Evolutionary conservation across 116 monocot species (phyloP).

Genomic region (Posidonia oceanica): DNA sequence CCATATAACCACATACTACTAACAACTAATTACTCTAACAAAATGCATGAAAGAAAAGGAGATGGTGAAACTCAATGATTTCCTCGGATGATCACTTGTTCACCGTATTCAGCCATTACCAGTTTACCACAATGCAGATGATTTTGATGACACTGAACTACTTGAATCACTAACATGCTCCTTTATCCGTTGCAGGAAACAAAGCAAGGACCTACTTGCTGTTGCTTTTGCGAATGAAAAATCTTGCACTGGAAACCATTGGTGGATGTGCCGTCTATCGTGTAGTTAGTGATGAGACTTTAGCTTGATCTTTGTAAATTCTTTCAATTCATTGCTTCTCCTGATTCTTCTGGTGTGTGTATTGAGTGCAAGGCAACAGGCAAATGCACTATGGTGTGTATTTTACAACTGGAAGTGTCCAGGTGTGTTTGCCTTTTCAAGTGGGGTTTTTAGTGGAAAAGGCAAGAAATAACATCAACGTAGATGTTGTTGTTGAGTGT

Average conservation of each 20-base stretch:
- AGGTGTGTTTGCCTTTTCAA: no score
- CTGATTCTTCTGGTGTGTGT: no score
- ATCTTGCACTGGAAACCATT: background rate
- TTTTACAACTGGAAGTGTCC: no score
- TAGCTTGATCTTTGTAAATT: background rate
- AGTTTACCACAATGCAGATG: background rate
- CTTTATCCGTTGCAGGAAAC: constrained; percentile 6
- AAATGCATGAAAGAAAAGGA: no score
- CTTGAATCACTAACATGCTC: background rate
- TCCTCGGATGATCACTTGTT: background rate
- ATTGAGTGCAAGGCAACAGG: no score
- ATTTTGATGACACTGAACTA: background rate
- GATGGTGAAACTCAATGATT: background rate
- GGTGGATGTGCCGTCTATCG: constrained; percentile 6
- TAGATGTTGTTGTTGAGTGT: no score
- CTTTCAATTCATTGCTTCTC: background rate
- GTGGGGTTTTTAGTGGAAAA: no score
- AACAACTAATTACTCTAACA: no score
- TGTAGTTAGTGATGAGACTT: background rate
- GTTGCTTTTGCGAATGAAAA: constrained; percentile 10
- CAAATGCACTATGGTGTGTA: no score
- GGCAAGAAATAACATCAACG: no score
- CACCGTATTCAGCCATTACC: background rate
- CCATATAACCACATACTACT: no score
- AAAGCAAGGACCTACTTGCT: constrained; percentile 10